A percentile compares a stretch with the other conserved stretches of the same genome.
Evolutionary conservation across 805 yeast genomes (phyloP).

Genomic region (Yamadazyma ubonensis): DNA sequence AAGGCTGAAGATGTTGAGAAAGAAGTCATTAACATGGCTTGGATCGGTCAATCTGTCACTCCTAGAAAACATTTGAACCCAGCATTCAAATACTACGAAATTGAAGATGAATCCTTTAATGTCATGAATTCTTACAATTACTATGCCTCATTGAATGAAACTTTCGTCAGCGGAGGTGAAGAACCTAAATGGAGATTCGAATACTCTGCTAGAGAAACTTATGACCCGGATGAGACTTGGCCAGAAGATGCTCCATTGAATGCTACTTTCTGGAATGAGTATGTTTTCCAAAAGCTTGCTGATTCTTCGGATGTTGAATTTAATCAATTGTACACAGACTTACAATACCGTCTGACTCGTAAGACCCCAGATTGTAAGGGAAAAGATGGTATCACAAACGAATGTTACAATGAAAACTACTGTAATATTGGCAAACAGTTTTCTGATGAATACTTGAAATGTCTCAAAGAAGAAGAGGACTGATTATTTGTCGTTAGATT

Average conservation of each 20-base stretch:
- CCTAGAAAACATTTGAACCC: constrained; percentile 63
- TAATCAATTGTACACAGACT: constrained; percentile 51
- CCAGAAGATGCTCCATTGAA: constrained; percentile 58
- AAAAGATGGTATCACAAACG: constrained; percentile 19
- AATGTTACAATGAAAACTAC: constrained; percentile 23
- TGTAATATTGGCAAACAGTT: constrained; percentile 17
- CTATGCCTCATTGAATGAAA: constrained; percentile 57
- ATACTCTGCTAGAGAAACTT: constrained; percentile 62
- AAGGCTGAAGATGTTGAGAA: constrained; percentile 39
- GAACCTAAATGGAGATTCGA: constrained; percentile 67
- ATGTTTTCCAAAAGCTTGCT: constrained; percentile 15
- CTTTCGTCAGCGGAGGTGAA: constrained; percentile 49
- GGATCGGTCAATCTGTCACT: constrained; percentile 66
- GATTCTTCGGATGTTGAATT: constrained; percentile 31
- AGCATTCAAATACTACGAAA: constrained; percentile 69
- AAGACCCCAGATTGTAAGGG: constrained; percentile 48
- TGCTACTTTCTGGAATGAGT: constrained; percentile 63
- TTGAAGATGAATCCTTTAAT: constrained; percentile 59
- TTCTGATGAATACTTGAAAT: constrained; percentile 11
- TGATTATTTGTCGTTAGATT: too few species aligned
- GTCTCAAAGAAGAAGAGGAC: neutral
- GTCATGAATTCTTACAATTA: constrained; percentile 59
- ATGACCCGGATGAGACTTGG: constrained; percentile 55
- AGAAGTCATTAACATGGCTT: constrained; percentile 54
- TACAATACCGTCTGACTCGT: constrained; percentile 56